phyloP scores from a whole-genome alignment of 352 stramenopile species.

The Pythium rhizo-oryzae region DNA sequence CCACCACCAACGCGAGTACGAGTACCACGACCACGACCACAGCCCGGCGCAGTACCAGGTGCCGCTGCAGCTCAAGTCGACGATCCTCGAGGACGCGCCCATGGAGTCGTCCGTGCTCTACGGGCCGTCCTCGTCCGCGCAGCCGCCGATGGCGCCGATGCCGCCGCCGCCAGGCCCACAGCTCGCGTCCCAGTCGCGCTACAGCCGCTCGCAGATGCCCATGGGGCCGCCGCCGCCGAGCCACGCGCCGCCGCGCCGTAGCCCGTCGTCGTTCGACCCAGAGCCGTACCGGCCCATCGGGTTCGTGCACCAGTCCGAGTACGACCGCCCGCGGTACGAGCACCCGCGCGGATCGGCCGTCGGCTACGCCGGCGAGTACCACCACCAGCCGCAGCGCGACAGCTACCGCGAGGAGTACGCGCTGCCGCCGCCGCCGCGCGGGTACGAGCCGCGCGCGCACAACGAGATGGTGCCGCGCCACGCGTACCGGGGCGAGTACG shows the following conservation, averaged over 20 bases:
- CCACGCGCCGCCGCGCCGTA: not conserved
- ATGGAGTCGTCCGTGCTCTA: no score
- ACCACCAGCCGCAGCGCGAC: not conserved
- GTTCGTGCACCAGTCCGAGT: conserved; percentile 16
- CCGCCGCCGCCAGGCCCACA: no score
- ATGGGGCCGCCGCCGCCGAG: not conserved
- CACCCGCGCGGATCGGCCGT: not conserved
- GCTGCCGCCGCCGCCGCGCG: not conserved
- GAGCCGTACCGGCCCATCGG: conserved; percentile 22
- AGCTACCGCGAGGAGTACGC: conserved; percentile 3
- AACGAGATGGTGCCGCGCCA: not conserved
- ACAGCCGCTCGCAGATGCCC: not conserved
- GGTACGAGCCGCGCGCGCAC: not conserved
- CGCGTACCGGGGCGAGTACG: conserved; percentile 19
- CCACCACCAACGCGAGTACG: not conserved
- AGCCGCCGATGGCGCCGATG: not conserved
- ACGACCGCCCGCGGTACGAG: conserved; percentile 14
- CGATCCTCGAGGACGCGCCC: conserved; percentile 8
- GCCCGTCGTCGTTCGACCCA: not conserved
- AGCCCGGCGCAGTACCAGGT: not conserved
- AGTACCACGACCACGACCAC: conserved; percentile 15
- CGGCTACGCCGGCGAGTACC: conserved; percentile 3
- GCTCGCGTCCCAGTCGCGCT: not conserved
- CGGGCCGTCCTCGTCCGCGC: no score
- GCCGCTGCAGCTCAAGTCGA: conserved; percentile 12